Conservation (phyloP, 345 rosid genomes). For the Eucalyptus regnans region DNA sequence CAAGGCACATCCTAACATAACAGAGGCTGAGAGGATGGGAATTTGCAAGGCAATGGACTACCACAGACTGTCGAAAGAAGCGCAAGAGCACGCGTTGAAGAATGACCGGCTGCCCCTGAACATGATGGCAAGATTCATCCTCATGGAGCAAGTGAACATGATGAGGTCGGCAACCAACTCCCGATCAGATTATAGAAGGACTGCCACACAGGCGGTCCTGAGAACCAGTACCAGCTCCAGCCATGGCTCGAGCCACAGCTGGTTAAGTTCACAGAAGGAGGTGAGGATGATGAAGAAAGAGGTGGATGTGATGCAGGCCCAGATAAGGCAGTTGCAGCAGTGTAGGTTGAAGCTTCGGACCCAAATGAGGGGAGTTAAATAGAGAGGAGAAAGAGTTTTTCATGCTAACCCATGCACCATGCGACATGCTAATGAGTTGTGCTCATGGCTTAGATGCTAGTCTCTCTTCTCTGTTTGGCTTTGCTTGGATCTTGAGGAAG, state of each 20-base stretch:
- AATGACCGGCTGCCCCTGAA: constrained; percentile 27
- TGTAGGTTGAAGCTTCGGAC: constrained; percentile 34
- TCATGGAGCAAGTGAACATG: constrained; percentile 34
- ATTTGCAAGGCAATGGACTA: constrained; percentile 31
- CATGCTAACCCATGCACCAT: background rate
- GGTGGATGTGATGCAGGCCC: constrained; percentile 37
- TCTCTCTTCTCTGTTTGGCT: background rate
- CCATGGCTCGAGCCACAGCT: constrained; percentile 2
- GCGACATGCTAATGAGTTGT: background rate
- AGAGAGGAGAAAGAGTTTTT: background rate
- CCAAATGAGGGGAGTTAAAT: constrained; percentile 3
- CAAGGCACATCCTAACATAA: constrained; percentile 34
- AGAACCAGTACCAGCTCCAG: constrained; percentile 6
- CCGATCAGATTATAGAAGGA: constrained; percentile 10
- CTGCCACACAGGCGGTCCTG: constrained; percentile 13
- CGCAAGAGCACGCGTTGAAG: constrained; percentile 23
- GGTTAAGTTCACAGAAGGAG: constrained; percentile 11
- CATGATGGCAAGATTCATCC: constrained; percentile 11
- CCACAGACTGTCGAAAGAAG: constrained; percentile 36
- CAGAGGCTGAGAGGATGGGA: constrained; percentile 31
- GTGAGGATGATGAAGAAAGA: constrained; percentile 34
- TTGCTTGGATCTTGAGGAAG: fast-evolving
- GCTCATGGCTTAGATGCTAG: background rate
- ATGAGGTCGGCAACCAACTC: constrained; percentile 11
- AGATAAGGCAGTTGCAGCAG: constrained; percentile 29